phyloP scores from a whole-genome alignment of 2,329 filamentous ascomycete genomes.

The Diaporthe sp. region DNA sequence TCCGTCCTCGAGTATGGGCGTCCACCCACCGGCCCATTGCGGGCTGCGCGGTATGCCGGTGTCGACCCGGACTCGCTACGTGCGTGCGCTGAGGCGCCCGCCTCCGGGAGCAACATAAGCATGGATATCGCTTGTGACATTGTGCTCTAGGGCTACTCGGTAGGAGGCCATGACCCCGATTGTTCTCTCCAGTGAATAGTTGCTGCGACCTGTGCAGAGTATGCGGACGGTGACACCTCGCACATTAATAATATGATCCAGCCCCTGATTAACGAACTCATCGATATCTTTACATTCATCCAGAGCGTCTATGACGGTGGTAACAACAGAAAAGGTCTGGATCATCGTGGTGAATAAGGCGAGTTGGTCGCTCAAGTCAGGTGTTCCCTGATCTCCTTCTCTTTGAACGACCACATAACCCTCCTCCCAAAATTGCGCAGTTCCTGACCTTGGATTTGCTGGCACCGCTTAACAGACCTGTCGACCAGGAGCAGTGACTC shows the following conservation, averaged over 20 bases:
- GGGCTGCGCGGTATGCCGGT: neutral
- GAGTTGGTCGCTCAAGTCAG: neutral
- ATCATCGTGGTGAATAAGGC: too few relatives aligned
- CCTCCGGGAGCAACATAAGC: neutral
- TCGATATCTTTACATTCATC: too few relatives aligned
- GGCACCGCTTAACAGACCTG: neutral
- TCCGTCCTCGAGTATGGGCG: neutral
- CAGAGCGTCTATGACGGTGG: too few relatives aligned
- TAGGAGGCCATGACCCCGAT: neutral
- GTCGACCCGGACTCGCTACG: neutral
- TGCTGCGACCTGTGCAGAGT: neutral
- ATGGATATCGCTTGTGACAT: neutral
- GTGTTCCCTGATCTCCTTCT: conserved; percentile 2
- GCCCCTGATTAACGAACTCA: too few relatives aligned
- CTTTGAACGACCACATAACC: neutral
- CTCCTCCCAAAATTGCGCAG: neutral
- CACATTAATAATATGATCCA: neutral
- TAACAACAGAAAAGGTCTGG: too few relatives aligned
- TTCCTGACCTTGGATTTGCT: neutral
- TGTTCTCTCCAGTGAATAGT: neutral
- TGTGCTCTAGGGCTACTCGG: neutral
- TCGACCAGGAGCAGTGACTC: neutral
- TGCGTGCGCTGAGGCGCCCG: neutral
- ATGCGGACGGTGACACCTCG: neutral
- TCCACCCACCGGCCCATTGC: neutral